phyloP scores from a whole-genome alignment of 805 yeast species.

The Monosporozyma aquatica region DNA sequence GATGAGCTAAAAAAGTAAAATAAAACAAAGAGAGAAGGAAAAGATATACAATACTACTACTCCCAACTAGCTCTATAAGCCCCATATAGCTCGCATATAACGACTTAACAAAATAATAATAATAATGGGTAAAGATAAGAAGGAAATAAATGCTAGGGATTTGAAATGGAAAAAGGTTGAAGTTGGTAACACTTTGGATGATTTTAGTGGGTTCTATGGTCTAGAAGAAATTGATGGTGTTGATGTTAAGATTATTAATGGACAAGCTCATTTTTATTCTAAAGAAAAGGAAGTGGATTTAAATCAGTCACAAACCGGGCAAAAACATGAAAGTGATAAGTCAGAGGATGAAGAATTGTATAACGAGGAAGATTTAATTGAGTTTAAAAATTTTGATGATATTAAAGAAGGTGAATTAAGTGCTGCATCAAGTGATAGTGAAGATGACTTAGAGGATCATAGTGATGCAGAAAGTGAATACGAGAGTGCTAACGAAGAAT shows the following conservation, averaged over 20 bases:
- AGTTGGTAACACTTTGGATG: slow-evolving; percentile 74
- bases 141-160: slow-evolving; percentile 36
- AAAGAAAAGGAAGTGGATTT: slow-evolving; percentile 7
- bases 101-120: too few relatives aligned
- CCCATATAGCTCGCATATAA: too few relatives aligned
- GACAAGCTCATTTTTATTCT: slow-evolving; percentile 47
- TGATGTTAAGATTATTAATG: slow-evolving; percentile 64
- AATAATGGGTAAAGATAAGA: slow-evolving; percentile 3
- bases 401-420: slow-evolving; percentile 26
- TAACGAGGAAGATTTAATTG: slow-evolving; percentile 17
- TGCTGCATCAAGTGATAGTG: slow-evolving; percentile 16
- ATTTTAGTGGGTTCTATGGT: slow-evolving; percentile 86
- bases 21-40: too few relatives aligned
- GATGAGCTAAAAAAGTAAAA: too few relatives aligned
- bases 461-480: slow-evolving; percentile 10
- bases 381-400: slow-evolving; percentile 28
- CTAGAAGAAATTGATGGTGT: slow-evolving; percentile 93
- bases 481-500: slow-evolving; percentile 13
- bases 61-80: too few relatives aligned
- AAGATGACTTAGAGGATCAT: slow-evolving; percentile 23
- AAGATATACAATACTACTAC: not conserved
- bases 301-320: slow-evolving; percentile 9
- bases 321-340: too few relatives aligned
- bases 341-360: slow-evolving; percentile 10
- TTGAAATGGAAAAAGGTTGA: slow-evolving; percentile 75